Base-by-base conservation (phyloP, 1,284 basidiomycete genomes). In the Ustilago loliicola region DNA sequence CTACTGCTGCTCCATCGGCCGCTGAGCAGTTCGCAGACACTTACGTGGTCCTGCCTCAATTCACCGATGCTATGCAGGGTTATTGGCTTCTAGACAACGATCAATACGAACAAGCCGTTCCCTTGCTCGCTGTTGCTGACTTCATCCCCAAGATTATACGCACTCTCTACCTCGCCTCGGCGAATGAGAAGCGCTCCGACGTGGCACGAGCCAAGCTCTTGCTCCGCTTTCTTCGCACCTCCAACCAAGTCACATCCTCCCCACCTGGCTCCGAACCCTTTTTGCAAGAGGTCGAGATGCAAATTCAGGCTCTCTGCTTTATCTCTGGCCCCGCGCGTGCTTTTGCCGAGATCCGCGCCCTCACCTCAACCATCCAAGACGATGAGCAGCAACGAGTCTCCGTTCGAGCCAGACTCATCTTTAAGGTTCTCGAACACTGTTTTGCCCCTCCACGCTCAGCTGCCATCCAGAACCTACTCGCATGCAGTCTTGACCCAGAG, bases 81-180 rank as follows among this genome's bases (percentile, higher is more conserved):
- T 80, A 80, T 55, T 80, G 79, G 79, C 61, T 66, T 21, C 69
- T 80, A n/a, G 79, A 80, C 69, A 72, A 72, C 10, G 77, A 75
- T 23, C 23, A 66, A 9, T 80, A 79, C 58, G 69, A 78, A 13
- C 61, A 72, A 19, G 77, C 72, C 25, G 45, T 79, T 10, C 72
- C 77, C 0, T 23, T 72, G 47, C 69, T 79, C 13, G 66, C 66
- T 1, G 58, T 72, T 13, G 72, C 77, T 40, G 72, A 79, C 56
- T 79, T 79, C 38, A 69, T 79, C 23, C 77, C 77, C 47, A 79
- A 79, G 61, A 72, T 79, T 40, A 32, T 72, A 4, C 68, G 77
- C 50, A 75, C 72, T 6, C 65, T 79, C 42, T 79, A 66, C 45
- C 63, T 63, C 5, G 29, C 55, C 10, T 55, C 74, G 34, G 21